phyloP scores from a whole-genome alignment of 305 asterid species.

The Coffea humblotiana region DNA sequence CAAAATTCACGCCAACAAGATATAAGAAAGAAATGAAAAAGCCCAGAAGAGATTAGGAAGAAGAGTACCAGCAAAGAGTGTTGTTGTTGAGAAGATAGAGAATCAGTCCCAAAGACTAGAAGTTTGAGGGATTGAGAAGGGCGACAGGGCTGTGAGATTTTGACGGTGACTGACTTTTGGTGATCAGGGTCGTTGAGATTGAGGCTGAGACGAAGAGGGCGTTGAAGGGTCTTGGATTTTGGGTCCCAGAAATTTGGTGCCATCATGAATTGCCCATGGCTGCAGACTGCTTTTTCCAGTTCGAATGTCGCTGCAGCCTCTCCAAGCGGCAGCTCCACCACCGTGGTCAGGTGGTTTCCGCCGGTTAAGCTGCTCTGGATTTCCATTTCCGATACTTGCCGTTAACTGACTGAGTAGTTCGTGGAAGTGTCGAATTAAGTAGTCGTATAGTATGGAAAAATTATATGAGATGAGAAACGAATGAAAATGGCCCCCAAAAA shows the following conservation, averaged over 20 bases:
- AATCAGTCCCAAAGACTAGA: constrained; percentile 39
- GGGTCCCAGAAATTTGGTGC: constrained; percentile 88
- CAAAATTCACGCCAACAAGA: background rate
- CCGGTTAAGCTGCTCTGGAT: background rate
- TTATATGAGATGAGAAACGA: too few species aligned
- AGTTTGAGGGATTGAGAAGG: constrained; percentile 47
- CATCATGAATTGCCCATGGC: constrained; percentile 89
- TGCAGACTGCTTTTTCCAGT: constrained; percentile 71
- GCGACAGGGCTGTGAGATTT: constrained; percentile 48
- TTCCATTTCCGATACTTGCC: too few species aligned
- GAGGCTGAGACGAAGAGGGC: constrained; percentile 66
- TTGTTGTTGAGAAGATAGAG: constrained; percentile 45
- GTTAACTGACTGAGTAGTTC: too few species aligned
- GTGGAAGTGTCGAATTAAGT: too few species aligned
- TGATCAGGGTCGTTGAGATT: constrained; percentile 28
- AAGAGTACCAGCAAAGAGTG: constrained; percentile 49
- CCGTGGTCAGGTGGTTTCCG: constrained; percentile 33
- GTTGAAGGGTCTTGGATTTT: constrained; percentile 61
- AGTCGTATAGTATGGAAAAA: too few species aligned
- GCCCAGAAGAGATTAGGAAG: background rate
- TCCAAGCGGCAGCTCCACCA: constrained; percentile 57
- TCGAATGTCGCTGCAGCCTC: constrained; percentile 43
- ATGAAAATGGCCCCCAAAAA: too few species aligned
- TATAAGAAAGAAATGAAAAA: background rate
- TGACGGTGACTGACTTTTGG: constrained; percentile 44